These are phyloP conservation scores for Vanderwaltozyma polyspora DNA, from an alignment of 805 yeast species.

Conservation along the genomic window DNA sequence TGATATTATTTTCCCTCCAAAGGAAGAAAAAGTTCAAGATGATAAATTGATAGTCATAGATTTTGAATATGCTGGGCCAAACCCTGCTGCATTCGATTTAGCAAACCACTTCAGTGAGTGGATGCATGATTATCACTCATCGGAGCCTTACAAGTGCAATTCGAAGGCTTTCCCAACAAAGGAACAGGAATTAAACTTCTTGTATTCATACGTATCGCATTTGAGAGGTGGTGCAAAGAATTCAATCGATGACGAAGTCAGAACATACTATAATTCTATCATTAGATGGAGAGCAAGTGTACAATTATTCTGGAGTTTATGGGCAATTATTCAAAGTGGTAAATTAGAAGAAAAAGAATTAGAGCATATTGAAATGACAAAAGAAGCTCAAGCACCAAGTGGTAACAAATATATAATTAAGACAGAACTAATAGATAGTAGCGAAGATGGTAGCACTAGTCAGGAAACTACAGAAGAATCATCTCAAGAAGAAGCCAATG, in stretches of 20 bases:
- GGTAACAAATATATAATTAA: constrained; percentile 38
- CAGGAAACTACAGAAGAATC: constrained; percentile 17
- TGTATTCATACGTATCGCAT: constrained; percentile 69
- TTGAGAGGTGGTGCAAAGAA: constrained; percentile 25
- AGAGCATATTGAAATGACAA: neutral
- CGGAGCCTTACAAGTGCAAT: constrained; percentile 35
- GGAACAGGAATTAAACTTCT: constrained; percentile 57
- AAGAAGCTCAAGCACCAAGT: constrained; percentile 43
- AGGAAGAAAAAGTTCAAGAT: constrained; percentile 40
- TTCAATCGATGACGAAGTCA: constrained; percentile 35
- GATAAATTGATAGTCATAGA: constrained; percentile 83
- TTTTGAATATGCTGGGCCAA: constrained; percentile 91
- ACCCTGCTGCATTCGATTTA: constrained; percentile 78
- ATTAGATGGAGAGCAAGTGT: constrained; percentile 73
- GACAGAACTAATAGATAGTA: constrained; percentile 7
- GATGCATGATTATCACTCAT: constrained; percentile 80
- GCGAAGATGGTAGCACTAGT: constrained; percentile 15
- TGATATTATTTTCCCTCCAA: constrained; percentile 27
- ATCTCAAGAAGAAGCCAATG: constrained; percentile 19
- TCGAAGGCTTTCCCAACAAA: constrained; percentile 52
- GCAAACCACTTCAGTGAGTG: constrained; percentile 93
- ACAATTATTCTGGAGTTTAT: constrained; percentile 71
- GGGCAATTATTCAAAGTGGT: constrained; percentile 85
- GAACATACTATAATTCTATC: constrained; percentile 50
- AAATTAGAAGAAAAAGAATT: constrained; percentile 13